phyloP scores from a whole-genome alignment of 164 flowering plant genomes.

The Malania oleifera region DNA sequence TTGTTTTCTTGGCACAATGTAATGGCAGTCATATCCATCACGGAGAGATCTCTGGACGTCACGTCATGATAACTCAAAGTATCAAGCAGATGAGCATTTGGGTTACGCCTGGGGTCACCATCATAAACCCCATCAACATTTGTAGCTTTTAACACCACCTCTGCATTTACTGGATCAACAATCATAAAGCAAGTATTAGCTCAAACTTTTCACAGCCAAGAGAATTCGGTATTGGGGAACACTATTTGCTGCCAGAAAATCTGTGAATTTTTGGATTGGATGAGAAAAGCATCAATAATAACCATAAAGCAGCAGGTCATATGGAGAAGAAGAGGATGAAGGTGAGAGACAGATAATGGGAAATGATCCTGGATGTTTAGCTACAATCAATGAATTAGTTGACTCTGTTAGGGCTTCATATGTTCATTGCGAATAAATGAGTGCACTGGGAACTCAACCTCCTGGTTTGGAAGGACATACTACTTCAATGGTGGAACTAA shows the following conservation, averaged over 20 bases:
- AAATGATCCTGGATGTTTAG: too few species aligned
- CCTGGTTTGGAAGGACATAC: too few species aligned
- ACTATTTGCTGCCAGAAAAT: not conserved
- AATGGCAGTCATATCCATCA: slow-evolving; percentile 98
- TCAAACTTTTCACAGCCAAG: not conserved
- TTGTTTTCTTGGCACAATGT: slow-evolving; percentile 96
- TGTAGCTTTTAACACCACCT: slow-evolving; percentile 95
- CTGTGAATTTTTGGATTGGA: not conserved
- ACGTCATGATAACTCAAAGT: slow-evolving; percentile 81
- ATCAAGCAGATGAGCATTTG: slow-evolving; percentile 78
- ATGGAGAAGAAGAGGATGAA: too few species aligned
- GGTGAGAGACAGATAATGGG: too few species aligned
- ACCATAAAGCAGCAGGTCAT: too few species aligned
- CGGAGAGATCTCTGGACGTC: slow-evolving; percentile 82
- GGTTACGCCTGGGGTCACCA: slow-evolving; percentile 69
- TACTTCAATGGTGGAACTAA: too few species aligned
- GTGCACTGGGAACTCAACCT: too few species aligned
- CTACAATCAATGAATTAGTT: too few species aligned
- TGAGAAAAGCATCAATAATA: too few species aligned
- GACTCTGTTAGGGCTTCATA: too few species aligned
- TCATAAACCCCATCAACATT: slow-evolving; percentile 95
- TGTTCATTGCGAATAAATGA: too few species aligned
- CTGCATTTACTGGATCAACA: slow-evolving; percentile 78
- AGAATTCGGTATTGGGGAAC: not conserved
- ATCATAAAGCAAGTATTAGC: slow-evolving; percentile 5